Conservation (phyloP, 441 rosid species). For the Bocquillonia castaneifolia region DNA sequence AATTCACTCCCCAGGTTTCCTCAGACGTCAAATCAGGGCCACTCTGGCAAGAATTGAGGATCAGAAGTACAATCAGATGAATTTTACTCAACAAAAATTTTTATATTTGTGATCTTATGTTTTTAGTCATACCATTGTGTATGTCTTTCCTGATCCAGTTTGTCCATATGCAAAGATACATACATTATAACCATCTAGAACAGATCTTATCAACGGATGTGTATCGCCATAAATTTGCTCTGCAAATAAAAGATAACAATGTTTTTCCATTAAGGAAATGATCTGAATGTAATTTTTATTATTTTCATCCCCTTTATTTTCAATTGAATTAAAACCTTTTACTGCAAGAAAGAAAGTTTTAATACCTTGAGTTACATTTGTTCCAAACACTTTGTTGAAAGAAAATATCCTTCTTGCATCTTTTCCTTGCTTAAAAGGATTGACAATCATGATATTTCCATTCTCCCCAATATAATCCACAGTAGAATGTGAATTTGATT, state of each 20-base stretch:
- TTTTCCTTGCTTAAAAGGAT: constrained; percentile 82
- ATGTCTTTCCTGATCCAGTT: constrained; percentile 96
- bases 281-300: not conserved
- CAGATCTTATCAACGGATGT: constrained; percentile 73
- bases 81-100: not conserved
- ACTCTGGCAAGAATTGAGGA: constrained; percentile 41
- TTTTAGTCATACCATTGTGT: constrained; percentile 63
- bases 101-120: not conserved
- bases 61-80: not conserved
- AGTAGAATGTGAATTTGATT: constrained; percentile 52
- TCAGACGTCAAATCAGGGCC: constrained; percentile 76
- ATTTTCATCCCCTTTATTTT: too few relatives aligned
- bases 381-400: constrained; percentile 77
- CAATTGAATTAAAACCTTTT: not conserved
- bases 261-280: constrained; percentile 13
- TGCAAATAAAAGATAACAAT: constrained; percentile 25
- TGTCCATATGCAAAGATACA: constrained; percentile 98
- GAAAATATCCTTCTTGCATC: constrained; percentile 75
- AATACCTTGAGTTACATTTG: constrained; percentile 69
- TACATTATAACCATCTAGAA: constrained; percentile 86
- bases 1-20: constrained; percentile 89
- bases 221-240: constrained; percentile 80
- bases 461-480: constrained; percentile 89
- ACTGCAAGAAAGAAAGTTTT: not conserved
- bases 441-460: constrained; percentile 81